Conservation (phyloP, 78 protist species). For the Isochrysis galbana region DNA sequence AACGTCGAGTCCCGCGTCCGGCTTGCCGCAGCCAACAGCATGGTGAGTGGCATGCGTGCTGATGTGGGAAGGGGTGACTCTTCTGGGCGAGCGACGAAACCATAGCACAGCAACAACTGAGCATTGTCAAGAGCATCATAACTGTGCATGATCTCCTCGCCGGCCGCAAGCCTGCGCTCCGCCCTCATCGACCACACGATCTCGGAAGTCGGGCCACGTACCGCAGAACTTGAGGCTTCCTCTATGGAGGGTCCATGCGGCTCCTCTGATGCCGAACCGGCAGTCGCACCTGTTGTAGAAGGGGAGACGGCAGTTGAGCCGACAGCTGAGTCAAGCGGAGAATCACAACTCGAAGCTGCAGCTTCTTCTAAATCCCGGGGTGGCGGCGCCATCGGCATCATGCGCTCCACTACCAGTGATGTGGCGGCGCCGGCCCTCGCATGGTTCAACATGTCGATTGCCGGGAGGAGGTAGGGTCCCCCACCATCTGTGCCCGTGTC, state of each 20-base stretch:
- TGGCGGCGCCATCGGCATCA: no score
- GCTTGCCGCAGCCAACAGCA: not conserved
- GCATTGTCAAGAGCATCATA: not conserved
- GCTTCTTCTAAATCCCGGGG: no score
- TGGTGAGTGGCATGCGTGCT: not conserved
- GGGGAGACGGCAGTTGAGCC: no score
- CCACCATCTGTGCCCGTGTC: not conserved
- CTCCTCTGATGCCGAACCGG: not conserved
- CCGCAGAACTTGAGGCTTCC: not conserved
- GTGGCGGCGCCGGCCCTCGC: not conserved
- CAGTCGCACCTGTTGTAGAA: no score
- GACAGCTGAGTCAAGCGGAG: no score
- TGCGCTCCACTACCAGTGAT: not conserved
- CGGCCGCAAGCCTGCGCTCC: not conserved
- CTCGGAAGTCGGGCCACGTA: not conserved
- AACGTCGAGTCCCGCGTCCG: not conserved
- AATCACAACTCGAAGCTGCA: no score
- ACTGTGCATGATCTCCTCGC: slow-evolving; percentile 1
- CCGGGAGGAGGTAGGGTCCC: slow-evolving; percentile 8
- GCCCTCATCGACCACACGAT: not conserved
- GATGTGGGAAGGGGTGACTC: not conserved
- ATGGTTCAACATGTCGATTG: slow-evolving; percentile 16
- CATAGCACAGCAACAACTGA: not conserved
- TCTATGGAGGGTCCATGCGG: not conserved
- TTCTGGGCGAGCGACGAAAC: not conserved